Conservation (phyloP, 1,284 basidiomycete genomes). For the Microbotryomycetes sp. region DNA sequence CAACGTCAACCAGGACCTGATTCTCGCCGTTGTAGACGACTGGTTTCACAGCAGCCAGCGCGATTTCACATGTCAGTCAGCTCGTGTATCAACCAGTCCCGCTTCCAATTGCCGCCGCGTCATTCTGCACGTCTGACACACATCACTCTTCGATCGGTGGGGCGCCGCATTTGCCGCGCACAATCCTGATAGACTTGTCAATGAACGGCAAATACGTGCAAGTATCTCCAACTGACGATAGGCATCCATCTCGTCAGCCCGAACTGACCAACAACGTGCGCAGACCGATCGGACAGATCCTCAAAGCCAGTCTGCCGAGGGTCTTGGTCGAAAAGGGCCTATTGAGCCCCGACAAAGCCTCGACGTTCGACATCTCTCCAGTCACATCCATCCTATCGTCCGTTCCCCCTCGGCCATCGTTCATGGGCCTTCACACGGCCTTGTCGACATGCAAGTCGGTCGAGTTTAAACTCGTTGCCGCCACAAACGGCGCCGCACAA, state of each 20-base stretch:
- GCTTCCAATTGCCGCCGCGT: neutral
- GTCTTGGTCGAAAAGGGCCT: constrained; percentile 10
- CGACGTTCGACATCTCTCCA: neutral
- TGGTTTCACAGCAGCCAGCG: constrained; percentile 25
- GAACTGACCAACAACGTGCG: neutral
- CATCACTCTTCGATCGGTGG: neutral
- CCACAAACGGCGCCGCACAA: constrained; percentile 21
- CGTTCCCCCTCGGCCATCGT: constrained; percentile 1
- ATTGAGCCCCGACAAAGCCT: neutral
- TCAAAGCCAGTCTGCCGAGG: constrained; percentile 13
- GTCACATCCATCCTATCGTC: neutral
- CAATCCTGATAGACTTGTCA: constrained; percentile 8
- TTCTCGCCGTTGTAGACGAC: constrained; percentile 10
- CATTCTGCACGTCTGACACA: neutral
- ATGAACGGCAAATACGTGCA: constrained; percentile 22
- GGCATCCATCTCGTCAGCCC: neutral
- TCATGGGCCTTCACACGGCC: neutral
- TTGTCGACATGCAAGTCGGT: neutral
- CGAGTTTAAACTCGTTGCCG: constrained; percentile 11
- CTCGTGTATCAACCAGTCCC: too few relatives aligned
- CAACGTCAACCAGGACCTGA: neutral
- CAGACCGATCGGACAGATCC: constrained; percentile 23
- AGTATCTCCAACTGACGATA: neutral
- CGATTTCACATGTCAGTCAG: constrained; percentile 24
- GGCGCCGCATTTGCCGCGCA: neutral